Percentiles rank a stretch among this genome's conserved stretches.
phyloP scores from a whole-genome alignment of 1,139 yeast genomes.

The Debaryomyces sp. region DNA sequence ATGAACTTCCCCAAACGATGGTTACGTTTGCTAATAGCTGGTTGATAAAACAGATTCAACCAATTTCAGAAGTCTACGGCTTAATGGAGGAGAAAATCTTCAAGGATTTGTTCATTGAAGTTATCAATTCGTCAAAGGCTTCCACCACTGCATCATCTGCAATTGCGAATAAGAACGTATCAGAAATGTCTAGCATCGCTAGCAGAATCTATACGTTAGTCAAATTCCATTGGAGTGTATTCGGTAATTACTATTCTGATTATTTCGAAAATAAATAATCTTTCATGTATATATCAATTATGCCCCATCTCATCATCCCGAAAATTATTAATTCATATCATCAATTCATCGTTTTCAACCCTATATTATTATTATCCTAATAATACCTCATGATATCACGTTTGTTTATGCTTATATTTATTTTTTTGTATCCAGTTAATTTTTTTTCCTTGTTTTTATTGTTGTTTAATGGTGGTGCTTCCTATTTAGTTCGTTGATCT shows the following conservation, averaged over 20 bases:
- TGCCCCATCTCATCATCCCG: not conserved
- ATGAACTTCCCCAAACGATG: slow-evolving; percentile 38
- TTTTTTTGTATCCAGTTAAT: slow-evolving; percentile 1
- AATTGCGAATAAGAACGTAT: slow-evolving; percentile 20
- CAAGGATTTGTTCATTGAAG: slow-evolving; percentile 46
- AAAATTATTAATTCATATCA: not conserved
- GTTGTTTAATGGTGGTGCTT: slow-evolving; percentile 8
- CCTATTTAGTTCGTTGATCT: slow-evolving; percentile 5
- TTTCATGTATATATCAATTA: not conserved
- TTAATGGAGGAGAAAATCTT: slow-evolving; percentile 73
- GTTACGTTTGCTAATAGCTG: slow-evolving; percentile 76
- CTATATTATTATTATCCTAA: not conserved
- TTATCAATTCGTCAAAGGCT: slow-evolving; percentile 23
- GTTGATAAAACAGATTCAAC: slow-evolving; percentile 85
- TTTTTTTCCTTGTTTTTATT: slow-evolving; percentile 5
- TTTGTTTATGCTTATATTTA: slow-evolving; percentile 6
- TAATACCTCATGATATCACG: slow-evolving; percentile 7
- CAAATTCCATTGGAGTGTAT: slow-evolving; percentile 77
- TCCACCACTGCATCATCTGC: slow-evolving; percentile 9
- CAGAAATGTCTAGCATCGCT: slow-evolving; percentile 53
- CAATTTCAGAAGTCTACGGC: slow-evolving; percentile 76
- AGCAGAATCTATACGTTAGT: slow-evolving; percentile 58
- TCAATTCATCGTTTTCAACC: not conserved
- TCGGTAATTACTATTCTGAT: slow-evolving; percentile 54
- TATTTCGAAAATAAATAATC: slow-evolving; percentile 15